These are phyloP conservation scores for Pyrrhoderma lamaoense DNA, from an alignment of 1,284 basidiomycete genomes.

Conservation along the genomic window DNA sequence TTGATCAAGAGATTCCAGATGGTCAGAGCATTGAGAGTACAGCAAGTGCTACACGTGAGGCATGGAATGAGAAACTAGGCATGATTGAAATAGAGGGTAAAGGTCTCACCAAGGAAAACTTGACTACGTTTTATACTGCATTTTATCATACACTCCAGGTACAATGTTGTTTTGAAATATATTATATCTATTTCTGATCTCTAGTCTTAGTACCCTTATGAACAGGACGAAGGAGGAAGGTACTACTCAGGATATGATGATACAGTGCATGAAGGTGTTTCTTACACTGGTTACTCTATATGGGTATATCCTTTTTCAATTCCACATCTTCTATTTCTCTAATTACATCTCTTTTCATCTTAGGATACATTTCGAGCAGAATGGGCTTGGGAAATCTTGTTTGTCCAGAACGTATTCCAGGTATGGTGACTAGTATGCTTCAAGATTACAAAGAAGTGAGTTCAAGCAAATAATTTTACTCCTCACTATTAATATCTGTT, in stretches of 20 bases:
- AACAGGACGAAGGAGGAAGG: constrained; percentile 57
- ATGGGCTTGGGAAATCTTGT: constrained; percentile 73
- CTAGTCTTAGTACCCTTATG: constrained; percentile 63
- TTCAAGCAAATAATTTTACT: neutral
- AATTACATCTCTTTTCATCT: neutral
- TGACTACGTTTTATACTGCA: constrained; percentile 57
- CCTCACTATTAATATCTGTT: neutral
- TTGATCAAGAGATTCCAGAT: constrained; percentile 59
- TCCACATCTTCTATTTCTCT: too few species aligned
- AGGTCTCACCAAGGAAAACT: constrained; percentile 40
- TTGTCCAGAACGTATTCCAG: constrained; percentile 70
- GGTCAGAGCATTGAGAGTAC: constrained; percentile 56
- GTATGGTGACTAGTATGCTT: constrained; percentile 75
- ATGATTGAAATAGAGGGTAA: constrained; percentile 48
- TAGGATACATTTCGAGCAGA: constrained; percentile 75
- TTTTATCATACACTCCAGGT: constrained; percentile 67
- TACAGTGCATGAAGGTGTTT: constrained; percentile 50
- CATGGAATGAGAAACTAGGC: constrained; percentile 70
- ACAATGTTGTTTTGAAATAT: constrained; percentile 5
- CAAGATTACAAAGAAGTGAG: constrained; percentile 64
- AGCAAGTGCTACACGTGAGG: constrained; percentile 44
- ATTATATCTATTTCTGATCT: neutral
- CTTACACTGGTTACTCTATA: constrained; percentile 79
- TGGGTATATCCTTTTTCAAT: constrained; percentile 44
- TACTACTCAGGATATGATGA: constrained; percentile 80